Conservation (phyloP, 2,329 filamentous ascomycete genomes). For the Arthrobotrys iridis region DNA sequence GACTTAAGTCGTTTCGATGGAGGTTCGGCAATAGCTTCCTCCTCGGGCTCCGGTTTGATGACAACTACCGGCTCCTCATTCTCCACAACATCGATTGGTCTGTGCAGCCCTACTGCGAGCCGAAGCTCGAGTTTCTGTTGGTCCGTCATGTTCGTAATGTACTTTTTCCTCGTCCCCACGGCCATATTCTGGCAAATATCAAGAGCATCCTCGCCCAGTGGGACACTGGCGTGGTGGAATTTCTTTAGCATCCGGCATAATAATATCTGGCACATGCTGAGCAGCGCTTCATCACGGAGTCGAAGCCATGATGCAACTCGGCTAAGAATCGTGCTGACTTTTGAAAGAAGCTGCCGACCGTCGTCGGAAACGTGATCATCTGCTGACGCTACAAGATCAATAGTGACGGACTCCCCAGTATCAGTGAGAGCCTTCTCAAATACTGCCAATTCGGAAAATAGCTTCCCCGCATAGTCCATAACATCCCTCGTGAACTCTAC, state of each 20-base stretch:
- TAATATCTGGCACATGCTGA: constrained; percentile 81
- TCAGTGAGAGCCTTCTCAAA: constrained; percentile 74
- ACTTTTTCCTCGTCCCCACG: constrained; percentile 65
- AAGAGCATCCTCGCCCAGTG: constrained; percentile 62
- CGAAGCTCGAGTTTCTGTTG: constrained; percentile 86
- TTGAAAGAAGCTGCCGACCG: constrained; percentile 61
- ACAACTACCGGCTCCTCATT: not conserved
- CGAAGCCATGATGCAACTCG: constrained; percentile 72
- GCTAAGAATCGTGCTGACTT: constrained; percentile 62
- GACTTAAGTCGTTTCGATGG: constrained; percentile 37
- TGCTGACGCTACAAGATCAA: constrained; percentile 58
- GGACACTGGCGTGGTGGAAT: constrained; percentile 80
- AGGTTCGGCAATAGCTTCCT: constrained; percentile 10
- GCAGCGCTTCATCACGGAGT: constrained; percentile 85
- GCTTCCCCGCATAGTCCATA: constrained; percentile 88
- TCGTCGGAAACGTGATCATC: constrained; percentile 58
- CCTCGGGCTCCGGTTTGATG: constrained; percentile 67
- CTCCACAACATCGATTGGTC: constrained; percentile 68
- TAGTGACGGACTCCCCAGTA: constrained; percentile 59
- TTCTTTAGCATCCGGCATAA: constrained; percentile 84
- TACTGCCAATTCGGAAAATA: constrained; percentile 85
- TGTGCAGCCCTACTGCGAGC: constrained; percentile 61
- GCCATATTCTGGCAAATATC: constrained; percentile 71
- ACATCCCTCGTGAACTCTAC: constrained; percentile 92
- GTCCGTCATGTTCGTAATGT: constrained; percentile 80